Base-by-base conservation (phyloP, 2,329 filamentous ascomycete genomes). In the Cladosporium sp. region DNA sequence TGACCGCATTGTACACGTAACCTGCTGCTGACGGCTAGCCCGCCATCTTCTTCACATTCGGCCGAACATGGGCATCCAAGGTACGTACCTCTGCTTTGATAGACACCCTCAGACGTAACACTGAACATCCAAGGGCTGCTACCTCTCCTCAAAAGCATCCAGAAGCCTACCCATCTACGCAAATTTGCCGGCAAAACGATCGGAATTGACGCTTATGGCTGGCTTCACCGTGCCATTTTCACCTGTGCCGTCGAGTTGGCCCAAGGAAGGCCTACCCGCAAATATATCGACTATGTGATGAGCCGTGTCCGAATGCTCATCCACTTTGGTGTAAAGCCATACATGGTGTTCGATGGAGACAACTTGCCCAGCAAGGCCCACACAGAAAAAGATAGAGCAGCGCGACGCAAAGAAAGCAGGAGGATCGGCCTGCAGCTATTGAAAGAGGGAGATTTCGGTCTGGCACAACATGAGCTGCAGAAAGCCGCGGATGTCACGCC, bases 141-240 rank as follows among this genome's bases (percentile, higher is more conserved):
- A 29, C 89, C 89, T 32, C 78, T 97, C 54, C 83, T 99, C 54
- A 97, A 97, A 72, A 97, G 93, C 40, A 97, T 99, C 49, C 93
- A 99, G 54, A 90, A 88, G 64, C 87, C 88, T 64, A 87, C 83
- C 44, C 87, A 89, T 60, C 77, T 99, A 54, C 95, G 90, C 67
- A 90, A 90, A 64, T 96, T 88, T 69, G 74, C 80, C 11, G 93
- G 92, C 45, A 85, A 95, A 70, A 95, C 87, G 1, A 80, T 99
- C 41, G 95, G 88, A n/a, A 85, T 99, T 30, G 93, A 99, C 69
- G 92, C 88, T 51, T 99, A 99, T 77, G 93, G 92, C 67, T 99
- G 95, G 93, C 83, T 99, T 50, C 93, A 99, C 70, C 86, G 93
- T 59, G 95, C 91, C 48, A 90, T 90, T 41, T 85, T 95, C 58